Base-by-base conservation (phyloP, 1,139 yeast genomes). In the Scheffersomyces quercinus region DNA sequence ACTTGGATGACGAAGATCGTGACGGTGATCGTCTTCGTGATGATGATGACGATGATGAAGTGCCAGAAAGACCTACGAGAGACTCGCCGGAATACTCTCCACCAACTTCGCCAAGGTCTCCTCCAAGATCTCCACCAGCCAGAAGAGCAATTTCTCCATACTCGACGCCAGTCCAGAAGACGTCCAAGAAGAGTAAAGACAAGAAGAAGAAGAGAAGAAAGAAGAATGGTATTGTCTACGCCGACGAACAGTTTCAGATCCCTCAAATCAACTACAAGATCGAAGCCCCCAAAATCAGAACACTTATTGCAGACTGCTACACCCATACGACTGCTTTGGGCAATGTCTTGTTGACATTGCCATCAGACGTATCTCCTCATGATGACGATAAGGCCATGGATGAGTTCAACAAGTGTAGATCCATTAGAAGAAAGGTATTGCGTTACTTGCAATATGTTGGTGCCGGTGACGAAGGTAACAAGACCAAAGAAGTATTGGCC, bases 401-500 rank as follows among this genome's bases (percentile, higher is more conserved):
- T 28, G 78, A 80, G 43, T 91, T 90, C 60, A 83, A 86, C 43
- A 77, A 82, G 58, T 89, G 96, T 56, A 81, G 95, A 52, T 72
- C 79, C 14, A 77, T 87, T 44, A 80, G 99, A 62, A 77, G 96
- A 48, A 82, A 81, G 53, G 82, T 93, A 13, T 72, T 93, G 53
- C 73, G 89, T 51, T 90, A 90, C 60, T 73, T 93, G 50, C 98
- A 93, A 64, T 75, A 82, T 45, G 88, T 89, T 35, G 86, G 86
- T 35, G 85, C 75, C 1, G 79, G 79, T 3, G 68, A 68, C 38
- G 59, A 61, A 8, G 45, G 51, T 3, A 57, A 53, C 13, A 73
- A 74, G 48, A 50, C 60, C 5, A 47, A 54, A 2, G 73, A 61
- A 43, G 62, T 62, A 2, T 49, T 58, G 12, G 64, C 61, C 3